A percentile compares a stretch with the other conserved stretches of the same genome.
These are phyloP conservation scores for Vigna mungo DNA, from an alignment of 306 rosid species.

Conservation along the genomic window DNA sequence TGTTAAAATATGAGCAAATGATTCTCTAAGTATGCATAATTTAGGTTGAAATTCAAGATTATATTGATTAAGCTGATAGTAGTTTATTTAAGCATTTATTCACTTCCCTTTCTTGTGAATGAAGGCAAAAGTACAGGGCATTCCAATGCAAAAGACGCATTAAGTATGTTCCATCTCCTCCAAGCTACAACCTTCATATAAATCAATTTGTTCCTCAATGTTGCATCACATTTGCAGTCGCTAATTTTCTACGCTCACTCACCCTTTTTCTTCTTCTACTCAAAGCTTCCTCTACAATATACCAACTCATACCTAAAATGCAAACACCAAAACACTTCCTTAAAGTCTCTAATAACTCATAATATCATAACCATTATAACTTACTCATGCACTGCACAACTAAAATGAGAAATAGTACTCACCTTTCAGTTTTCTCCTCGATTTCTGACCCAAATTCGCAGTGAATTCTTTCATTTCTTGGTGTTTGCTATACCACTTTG, in stretches of 20 bases:
- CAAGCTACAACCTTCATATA: not conserved
- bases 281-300: slow-evolving; percentile 16
- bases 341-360: not conserved
- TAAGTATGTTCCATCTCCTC: not conserved
- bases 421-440: slow-evolving; percentile 39
- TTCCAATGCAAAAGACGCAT: not conserved
- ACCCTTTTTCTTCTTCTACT: slow-evolving; percentile 27
- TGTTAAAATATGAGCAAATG: not conserved
- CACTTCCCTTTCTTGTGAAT: no score
- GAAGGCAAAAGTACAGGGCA: not conserved
- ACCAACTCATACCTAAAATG: slow-evolving; percentile 33
- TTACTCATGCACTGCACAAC: not conserved
- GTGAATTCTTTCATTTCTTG: slow-evolving; percentile 24
- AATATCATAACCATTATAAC: no score
- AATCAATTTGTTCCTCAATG: not conserved
- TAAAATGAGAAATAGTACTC: not conserved
- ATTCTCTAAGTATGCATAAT: no score
- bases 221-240: not conserved
- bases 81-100: not conserved
- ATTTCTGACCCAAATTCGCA: slow-evolving; percentile 38
- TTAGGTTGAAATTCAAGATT: no score
- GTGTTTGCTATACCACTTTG: slow-evolving; percentile 20
- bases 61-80: not conserved
- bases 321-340: not conserved
- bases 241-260: slow-evolving; percentile 12